A percentile compares a stretch with the other conserved stretches of the same genome.
phyloP scores from a whole-genome alignment of 805 yeast species.

The Candida dajiaensis region DNA sequence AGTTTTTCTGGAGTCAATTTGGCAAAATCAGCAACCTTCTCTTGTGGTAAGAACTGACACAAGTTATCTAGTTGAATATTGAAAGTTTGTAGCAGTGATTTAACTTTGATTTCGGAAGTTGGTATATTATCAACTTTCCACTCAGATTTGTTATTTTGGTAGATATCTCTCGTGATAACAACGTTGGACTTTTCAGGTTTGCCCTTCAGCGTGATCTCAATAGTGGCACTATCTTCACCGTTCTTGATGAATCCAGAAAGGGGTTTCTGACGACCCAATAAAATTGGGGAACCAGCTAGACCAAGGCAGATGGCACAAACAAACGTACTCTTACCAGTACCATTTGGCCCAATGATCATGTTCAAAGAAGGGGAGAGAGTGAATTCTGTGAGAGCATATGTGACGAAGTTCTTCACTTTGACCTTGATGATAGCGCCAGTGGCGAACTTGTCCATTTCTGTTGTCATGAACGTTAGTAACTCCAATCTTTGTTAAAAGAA shows the following conservation, averaged over 20 bases:
- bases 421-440: slow-evolving; percentile 48
- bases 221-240: slow-evolving; percentile 37
- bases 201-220: slow-evolving; percentile 31
- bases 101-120: slow-evolving; percentile 40
- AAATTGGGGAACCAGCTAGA: slow-evolving; percentile 69
- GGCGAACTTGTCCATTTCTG: slow-evolving; percentile 28
- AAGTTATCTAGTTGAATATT: slow-evolving; percentile 86
- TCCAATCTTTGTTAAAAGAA: background rate
- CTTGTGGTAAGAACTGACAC: slow-evolving; percentile 94
- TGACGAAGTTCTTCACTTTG: slow-evolving; percentile 59
- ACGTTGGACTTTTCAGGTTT: slow-evolving; percentile 37
- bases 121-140: slow-evolving; percentile 44
- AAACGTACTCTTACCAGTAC: slow-evolving; percentile 90
- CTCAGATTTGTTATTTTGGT: slow-evolving; percentile 34
- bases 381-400: slow-evolving; percentile 65
- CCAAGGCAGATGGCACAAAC: slow-evolving; percentile 92
- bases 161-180: slow-evolving; percentile 29
- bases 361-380: slow-evolving; percentile 77
- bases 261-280: slow-evolving; percentile 63
- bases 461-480: slow-evolving; percentile 5
- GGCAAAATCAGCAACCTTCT: slow-evolving; percentile 90
- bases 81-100: slow-evolving; percentile 36
- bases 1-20: slow-evolving; percentile 69
- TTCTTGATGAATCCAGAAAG: slow-evolving; percentile 66
- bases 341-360: slow-evolving; percentile 94